Evolutionary conservation across 1,284 basidiomycete species (phyloP).

Genomic region (Vanrija pseudolonga): DNA sequence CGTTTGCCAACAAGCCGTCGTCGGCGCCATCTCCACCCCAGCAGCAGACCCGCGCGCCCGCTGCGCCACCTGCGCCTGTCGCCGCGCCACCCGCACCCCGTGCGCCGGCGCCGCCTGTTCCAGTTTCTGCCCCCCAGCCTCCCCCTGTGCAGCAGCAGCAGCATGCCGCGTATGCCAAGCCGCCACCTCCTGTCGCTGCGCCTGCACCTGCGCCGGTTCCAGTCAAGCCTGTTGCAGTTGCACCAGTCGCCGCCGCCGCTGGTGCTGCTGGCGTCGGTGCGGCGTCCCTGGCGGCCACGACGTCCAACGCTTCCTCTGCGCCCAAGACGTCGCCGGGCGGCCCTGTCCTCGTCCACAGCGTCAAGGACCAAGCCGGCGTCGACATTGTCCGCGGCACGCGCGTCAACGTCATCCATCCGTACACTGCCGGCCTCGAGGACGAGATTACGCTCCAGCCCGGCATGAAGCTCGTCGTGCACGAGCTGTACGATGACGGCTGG

Average conservation of each 20-base stretch:
- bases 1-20: background rate
- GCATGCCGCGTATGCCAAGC: too few species aligned
- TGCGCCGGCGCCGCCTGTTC: background rate
- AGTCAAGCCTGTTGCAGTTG: background rate
- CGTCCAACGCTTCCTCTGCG: background rate
- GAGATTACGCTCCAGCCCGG: slow-evolving; percentile 45
- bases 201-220: background rate
- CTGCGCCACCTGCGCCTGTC: background rate
- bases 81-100: background rate
- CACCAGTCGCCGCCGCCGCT: background rate
- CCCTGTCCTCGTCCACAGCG: background rate
- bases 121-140: background rate
- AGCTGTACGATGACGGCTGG: slow-evolving; percentile 49
- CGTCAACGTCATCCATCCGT: slow-evolving; percentile 9
- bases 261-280: slow-evolving; percentile 1
- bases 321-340: background rate
- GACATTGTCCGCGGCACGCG: background rate
- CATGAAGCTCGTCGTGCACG: slow-evolving; percentile 39
- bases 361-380: background rate
- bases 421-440: slow-evolving; percentile 42
- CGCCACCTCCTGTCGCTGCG: too few species aligned
- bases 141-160: too few species aligned
- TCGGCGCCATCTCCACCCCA: background rate
- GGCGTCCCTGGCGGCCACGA: background rate
- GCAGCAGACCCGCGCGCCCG: background rate